phyloP scores from a whole-genome alignment of 306 rosid species.

The Ormosia emarginata region DNA sequence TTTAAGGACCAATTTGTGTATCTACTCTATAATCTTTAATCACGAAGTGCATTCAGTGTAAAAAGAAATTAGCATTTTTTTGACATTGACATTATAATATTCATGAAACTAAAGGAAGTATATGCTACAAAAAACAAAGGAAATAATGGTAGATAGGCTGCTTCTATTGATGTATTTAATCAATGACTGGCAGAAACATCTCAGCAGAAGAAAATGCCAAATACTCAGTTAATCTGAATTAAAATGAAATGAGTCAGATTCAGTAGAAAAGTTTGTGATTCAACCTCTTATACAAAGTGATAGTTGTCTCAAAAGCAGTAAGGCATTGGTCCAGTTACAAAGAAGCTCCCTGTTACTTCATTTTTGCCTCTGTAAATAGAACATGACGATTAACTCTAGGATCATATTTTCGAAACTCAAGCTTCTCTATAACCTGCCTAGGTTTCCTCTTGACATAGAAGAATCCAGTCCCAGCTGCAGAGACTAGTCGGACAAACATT shows the following conservation, averaged over 20 bases:
- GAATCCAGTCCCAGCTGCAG: slow-evolving; percentile 95
- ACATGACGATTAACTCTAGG: slow-evolving; percentile 91
- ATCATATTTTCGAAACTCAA: slow-evolving; percentile 82
- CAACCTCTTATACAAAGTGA: neutral
- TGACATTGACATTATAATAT: no score
- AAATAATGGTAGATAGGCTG: no score
- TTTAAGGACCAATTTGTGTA: no score
- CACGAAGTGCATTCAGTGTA: no score
- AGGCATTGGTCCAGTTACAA: neutral
- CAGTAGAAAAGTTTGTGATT: neutral
- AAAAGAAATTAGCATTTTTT: no score
- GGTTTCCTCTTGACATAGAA: slow-evolving; percentile 96
- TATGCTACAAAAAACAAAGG: no score
- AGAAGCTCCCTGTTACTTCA: slow-evolving; percentile 54
- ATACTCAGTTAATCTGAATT: neutral
- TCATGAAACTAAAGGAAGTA: no score
- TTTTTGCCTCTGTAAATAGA: slow-evolving; percentile 88
- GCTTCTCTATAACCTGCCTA: slow-evolving; percentile 72
- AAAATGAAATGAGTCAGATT: neutral
- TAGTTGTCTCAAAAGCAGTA: neutral
- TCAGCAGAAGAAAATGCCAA: neutral
- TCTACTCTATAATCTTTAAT: no score
- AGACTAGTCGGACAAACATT: slow-evolving; percentile 71
- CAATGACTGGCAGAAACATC: neutral
- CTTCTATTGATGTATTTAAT: no score